Evolutionary conservation across 2,329 filamentous ascomycete genomes (phyloP), one percentile per base, ranked within the genome.

Genomic region (Fusarium avenaceum): DNA sequence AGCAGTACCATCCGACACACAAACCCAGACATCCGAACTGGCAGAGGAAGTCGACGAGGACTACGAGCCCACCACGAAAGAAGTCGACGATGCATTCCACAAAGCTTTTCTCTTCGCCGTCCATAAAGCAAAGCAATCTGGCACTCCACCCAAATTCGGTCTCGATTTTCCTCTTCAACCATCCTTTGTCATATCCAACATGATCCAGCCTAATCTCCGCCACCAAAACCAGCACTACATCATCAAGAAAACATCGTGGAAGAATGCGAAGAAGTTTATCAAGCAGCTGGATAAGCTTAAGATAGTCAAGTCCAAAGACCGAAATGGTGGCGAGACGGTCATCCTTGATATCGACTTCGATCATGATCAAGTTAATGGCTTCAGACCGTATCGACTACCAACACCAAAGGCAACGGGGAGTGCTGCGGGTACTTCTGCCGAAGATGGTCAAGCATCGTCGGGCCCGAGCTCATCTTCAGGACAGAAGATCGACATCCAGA

Each of bases 221-320:
- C 72, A 54, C 15, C 67, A 72, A 28, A 63, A 61, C 17, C 57
- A 57, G 11, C 52, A 66, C 24, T 72, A 72, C 52, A 67, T 42
- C 22, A 69, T 72, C 61, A 72, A 72, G 44, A 72, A 71, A 43
- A 72, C 70, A 4, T 72, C 70, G 1, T 72, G 70, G 70, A 72
- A 72, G 24, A 72, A 67, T 7, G 58, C 58, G 6, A 72, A 72
- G 10, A 72, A 71, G 24, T 72, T 72, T 30, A 72, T 72, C 38
- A 72, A 72, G 24, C 58, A 72, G 30, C 28, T 72, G 4, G 58
- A 69, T 13, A 72, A 72, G 49, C 19, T 39, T 1, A 26, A 42
- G 0, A 26, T 72, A 6, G 58, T 67, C 1, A 67, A 65, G 11
- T 63, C 70, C 0, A 72, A 72, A 19, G 70, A 72, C 10, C 45